Conservation (phyloP, 768 basidiomycete species). For the Daedalea quercina region DNA sequence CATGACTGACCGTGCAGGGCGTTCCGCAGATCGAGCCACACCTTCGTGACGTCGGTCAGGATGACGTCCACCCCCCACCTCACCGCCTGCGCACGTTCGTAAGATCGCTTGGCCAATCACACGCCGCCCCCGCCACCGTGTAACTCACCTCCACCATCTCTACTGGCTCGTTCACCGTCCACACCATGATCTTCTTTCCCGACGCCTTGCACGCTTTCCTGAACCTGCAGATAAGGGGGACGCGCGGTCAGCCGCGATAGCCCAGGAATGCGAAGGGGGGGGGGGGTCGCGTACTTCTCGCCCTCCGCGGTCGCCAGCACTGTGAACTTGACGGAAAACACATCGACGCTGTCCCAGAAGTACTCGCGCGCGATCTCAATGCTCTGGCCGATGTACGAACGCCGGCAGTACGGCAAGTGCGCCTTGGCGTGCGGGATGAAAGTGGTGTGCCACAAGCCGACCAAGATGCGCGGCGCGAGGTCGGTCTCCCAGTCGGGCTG, state of each 20-base stretch:
- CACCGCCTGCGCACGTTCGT: conserved; percentile 49
- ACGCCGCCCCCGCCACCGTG: neutral
- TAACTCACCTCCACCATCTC: conserved; percentile 84
- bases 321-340: conserved; percentile 80
- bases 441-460: conserved; percentile 88
- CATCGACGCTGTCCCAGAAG: conserved; percentile 85
- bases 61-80: conserved; percentile 38
- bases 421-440: conserved; percentile 75
- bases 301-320: conserved; percentile 70
- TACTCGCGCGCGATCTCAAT: conserved; percentile 69
- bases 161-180: conserved; percentile 90
- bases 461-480: conserved; percentile 74
- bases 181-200: conserved; percentile 85
- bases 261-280: neutral
- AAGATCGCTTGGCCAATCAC: neutral
- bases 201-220: conserved; percentile 67
- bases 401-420: conserved; percentile 73
- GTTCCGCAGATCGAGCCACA: conserved; percentile 31
- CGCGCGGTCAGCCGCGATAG: neutral
- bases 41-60: conserved; percentile 37
- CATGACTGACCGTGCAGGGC: conserved; percentile 20
- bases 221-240: conserved; percentile 47
- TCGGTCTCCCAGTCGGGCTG: conserved; percentile 66
- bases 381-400: conserved; percentile 80
- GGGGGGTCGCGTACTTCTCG: conserved; percentile 40